Evolutionary conservation across 306 rosid genomes (phyloP).

Genomic region (Mimosa bimucronata): DNA sequence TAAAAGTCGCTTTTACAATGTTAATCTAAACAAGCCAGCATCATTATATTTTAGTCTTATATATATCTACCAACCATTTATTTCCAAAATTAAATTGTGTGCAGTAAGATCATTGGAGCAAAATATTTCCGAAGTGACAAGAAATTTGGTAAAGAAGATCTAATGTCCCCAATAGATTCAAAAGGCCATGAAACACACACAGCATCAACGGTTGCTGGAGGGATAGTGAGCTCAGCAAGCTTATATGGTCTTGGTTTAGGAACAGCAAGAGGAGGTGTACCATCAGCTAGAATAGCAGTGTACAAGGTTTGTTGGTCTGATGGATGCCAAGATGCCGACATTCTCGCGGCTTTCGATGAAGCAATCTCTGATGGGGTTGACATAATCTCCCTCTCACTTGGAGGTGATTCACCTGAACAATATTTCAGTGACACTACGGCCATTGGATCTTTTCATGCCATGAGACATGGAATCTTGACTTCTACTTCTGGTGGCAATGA

Average conservation of each 20-base stretch:
- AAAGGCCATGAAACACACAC: constrained; percentile 62
- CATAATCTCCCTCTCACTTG: constrained; percentile 48
- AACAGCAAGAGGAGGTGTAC: constrained; percentile 58
- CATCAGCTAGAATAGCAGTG: constrained; percentile 57
- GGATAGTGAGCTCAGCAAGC: constrained; percentile 39
- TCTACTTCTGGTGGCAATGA: constrained; percentile 42
- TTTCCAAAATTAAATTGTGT: neutral
- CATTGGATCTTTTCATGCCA: constrained; percentile 28
- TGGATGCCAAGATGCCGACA: constrained; percentile 45
- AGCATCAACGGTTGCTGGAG: constrained; percentile 58
- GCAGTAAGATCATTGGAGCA: constrained; percentile 62
- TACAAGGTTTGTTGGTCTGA: constrained; percentile 59
- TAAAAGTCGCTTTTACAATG: too few relatives aligned
- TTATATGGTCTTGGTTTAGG: constrained; percentile 46
- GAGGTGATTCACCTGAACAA: neutral
- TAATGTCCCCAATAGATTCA: constrained; percentile 47
- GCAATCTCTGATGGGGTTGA: constrained; percentile 69
- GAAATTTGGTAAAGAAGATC: neutral
- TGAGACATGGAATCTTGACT: constrained; percentile 51
- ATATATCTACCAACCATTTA: too few relatives aligned
- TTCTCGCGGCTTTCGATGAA: constrained; percentile 62
- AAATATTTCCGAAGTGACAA: constrained; percentile 29
- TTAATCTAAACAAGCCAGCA: too few relatives aligned
- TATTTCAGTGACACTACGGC: constrained; percentile 39
- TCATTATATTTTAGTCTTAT: too few relatives aligned